Conservation (phyloP, 2,329 filamentous ascomycete species). For the Fusarium sp. region DNA sequence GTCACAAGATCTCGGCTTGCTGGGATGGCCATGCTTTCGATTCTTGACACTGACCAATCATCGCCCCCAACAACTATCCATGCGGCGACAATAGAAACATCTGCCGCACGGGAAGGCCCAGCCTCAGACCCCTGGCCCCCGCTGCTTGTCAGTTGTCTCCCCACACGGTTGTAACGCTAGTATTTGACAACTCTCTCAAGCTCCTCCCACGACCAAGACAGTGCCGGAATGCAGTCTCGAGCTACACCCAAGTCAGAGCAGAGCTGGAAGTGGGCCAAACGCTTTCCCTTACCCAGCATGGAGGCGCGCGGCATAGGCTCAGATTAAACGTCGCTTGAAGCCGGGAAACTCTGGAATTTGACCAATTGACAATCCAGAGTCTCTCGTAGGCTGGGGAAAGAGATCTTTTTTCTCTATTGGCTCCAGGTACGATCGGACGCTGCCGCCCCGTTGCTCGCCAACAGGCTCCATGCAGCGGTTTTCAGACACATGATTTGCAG, state of each 20-base stretch:
- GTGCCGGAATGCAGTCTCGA: conserved; percentile 5
- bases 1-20: conserved; percentile 31
- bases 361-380: conserved; percentile 30
- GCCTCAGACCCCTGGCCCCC: conserved; percentile 35
- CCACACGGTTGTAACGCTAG: conserved; percentile 37
- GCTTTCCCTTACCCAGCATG: conserved; percentile 7
- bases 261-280: conserved; percentile 15
- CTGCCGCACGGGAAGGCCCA: conserved; percentile 43
- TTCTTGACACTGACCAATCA: conserved; percentile 40
- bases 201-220: conserved; percentile 15
- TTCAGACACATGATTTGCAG: conserved; percentile 49
- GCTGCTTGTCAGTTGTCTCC: conserved; percentile 41
- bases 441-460: conserved; percentile 36
- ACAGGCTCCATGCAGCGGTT: conserved; percentile 41
- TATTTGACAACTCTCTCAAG: conserved; percentile 31
- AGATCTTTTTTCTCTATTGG: conserved; percentile 39
- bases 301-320: conserved; percentile 3
- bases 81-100: conserved; percentile 47
- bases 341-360: conserved; percentile 8
- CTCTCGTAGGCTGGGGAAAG: conserved; percentile 29
- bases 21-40: conserved; percentile 28
- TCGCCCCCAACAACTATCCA: conserved; percentile 22
- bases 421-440: conserved; percentile 40
- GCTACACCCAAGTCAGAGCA: conserved; percentile 13
- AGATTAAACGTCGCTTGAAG: not conserved